Conservation (phyloP, 2,329 filamentous ascomycete species). For the Neofusicoccum sp. region DNA sequence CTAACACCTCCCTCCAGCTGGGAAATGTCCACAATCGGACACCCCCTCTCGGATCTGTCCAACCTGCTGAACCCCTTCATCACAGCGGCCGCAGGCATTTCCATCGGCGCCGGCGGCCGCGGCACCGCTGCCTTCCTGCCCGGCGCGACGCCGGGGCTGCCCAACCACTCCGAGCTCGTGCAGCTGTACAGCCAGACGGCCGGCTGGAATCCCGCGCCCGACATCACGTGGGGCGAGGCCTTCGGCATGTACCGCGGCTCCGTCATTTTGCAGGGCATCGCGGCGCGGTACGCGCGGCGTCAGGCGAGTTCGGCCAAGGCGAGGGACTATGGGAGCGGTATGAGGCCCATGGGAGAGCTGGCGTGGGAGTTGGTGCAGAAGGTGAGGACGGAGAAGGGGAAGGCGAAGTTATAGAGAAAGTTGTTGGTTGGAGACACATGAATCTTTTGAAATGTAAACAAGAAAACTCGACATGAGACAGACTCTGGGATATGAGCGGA, state of each 20-base stretch:
- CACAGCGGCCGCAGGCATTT: constrained; percentile 39
- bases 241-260: constrained; percentile 60
- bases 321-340: constrained; percentile 65
- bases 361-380: constrained; percentile 71
- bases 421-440: not conserved
- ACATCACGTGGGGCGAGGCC: constrained; percentile 63
- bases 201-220: constrained; percentile 66
- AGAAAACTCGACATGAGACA: not conserved
- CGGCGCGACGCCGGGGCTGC: constrained; percentile 65
- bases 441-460: not conserved
- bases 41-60: constrained; percentile 85
- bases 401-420: constrained; percentile 33
- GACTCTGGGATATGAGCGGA: not conserved
- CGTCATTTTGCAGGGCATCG: constrained; percentile 83
- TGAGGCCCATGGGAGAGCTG: constrained; percentile 70
- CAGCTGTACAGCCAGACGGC: constrained; percentile 66
- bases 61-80: constrained; percentile 63
- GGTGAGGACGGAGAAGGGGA: constrained; percentile 43
- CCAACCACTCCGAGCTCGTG: constrained; percentile 57
- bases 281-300: constrained; percentile 76
- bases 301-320: constrained; percentile 90
- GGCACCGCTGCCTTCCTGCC: constrained; percentile 56
- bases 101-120: constrained; percentile 33
- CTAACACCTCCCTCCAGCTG: constrained; percentile 48
- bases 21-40: constrained; percentile 98